phyloP scores from a whole-genome alignment of 257 asterid species.

The Penstemon barbatus region DNA sequence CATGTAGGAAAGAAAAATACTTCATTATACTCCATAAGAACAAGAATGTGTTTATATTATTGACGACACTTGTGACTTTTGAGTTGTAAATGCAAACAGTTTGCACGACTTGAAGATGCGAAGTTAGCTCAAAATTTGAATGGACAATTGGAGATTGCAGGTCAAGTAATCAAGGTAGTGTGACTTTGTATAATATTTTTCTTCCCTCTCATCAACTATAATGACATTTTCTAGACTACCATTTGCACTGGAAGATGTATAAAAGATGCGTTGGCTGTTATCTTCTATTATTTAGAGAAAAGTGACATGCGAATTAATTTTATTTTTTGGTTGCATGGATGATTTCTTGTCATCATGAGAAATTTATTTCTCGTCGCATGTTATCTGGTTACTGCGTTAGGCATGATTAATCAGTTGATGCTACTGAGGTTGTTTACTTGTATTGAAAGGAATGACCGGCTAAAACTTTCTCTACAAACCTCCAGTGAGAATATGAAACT shows the following conservation, averaged over 20 bases:
- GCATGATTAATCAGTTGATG: neutral
- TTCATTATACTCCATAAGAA: neutral
- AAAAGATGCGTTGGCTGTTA: constrained; percentile 6
- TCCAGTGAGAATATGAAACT: constrained; percentile 1
- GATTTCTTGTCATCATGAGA: neutral
- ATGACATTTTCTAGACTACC: neutral
- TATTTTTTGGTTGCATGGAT: neutral
- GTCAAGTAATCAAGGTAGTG: constrained; percentile 60
- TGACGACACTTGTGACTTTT: constrained; percentile 14
- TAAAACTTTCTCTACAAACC: neutral
- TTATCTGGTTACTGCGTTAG: too few relatives aligned
- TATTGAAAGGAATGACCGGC: neutral
- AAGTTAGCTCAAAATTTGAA: constrained; percentile 66
- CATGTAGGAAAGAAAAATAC: constrained; percentile 2
- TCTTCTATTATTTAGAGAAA: neutral
- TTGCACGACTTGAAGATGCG: constrained; percentile 68
- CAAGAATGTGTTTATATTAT: constrained; percentile 2
- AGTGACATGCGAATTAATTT: neutral
- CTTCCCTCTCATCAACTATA: constrained; percentile 5
- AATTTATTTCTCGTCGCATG: neutral
- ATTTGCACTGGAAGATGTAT: constrained; percentile 18
- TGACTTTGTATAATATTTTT: constrained; percentile 12
- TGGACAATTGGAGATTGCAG: constrained; percentile 71
- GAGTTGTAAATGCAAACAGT: constrained; percentile 38
- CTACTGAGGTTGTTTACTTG: neutral